Evolutionary conservation across 768 basidiomycete genomes (phyloP), one percentile per base, ranked within the genome.

Genomic region (Psilocybe sp.): DNA sequence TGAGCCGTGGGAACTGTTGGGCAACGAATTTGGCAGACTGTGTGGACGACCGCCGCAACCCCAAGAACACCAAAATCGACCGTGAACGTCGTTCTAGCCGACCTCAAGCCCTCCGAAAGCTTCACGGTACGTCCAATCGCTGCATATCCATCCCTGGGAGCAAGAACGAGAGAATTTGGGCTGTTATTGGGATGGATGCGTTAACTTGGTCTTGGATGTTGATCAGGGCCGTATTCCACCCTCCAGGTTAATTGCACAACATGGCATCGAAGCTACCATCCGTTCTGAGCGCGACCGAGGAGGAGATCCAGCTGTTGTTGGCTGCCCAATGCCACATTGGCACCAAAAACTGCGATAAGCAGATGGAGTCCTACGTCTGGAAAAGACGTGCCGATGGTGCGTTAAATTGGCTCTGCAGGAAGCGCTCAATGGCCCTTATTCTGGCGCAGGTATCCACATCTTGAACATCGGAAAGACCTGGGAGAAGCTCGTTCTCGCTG

Each of bases 401-500:
- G 89, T 70, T 31, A 16, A 48, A 32, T 33, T 47, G 40, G 43
- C 39, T 19, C 23, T 20, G 35, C 18, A 28, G 33, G 47, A 50
- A 40, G 28, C 43, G 37, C 40, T 36, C 42, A 40, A 40, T 56
- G 49, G 47, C 50, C 55, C 38, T 56, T 56, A 41, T 16, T 37
- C 12, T 44, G 50, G 55, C 44, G 47, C 18, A 97, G 95, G 95
- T 59, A 92, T 98, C 71, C 88, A 99, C 77, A 76, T 99, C 66
- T 72, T 98, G 63, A 97, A 98, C 85, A 89, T 98, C 60, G 97
- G 97, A 66, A 99, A 98, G 83, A 99, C 96, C 58, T 98, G 95
- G 95, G 96, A 98, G 75, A 99, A 99, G 74, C 83, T 99, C 58
- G 94, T 98, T 57, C 81, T 99, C 62, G 97, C 97, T 52, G 97